Conservation (phyloP, 2,329 filamentous ascomycete genomes). For the Amauroascus verrucosus region DNA sequence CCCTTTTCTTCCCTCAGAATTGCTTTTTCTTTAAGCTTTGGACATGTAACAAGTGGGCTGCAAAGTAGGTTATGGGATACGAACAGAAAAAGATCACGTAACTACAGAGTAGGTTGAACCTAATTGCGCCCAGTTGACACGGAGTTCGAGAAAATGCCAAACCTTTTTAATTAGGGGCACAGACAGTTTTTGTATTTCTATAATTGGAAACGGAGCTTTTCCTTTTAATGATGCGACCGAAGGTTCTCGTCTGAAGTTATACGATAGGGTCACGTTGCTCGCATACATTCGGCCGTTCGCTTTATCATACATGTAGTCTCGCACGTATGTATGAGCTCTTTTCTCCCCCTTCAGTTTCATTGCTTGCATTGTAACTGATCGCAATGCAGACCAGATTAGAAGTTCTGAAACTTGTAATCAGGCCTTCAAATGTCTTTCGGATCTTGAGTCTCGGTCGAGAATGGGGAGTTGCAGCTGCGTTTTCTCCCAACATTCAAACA, state of each 20-base stretch:
- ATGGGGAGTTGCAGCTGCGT: not conserved
- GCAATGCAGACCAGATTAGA: not conserved
- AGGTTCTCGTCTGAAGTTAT: not conserved
- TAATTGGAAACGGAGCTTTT: constrained; percentile 6
- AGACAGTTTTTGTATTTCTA: constrained; percentile 4
- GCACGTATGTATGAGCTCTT: not conserved
- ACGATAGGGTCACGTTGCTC: not conserved
- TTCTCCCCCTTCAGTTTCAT: not conserved
- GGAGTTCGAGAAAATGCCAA: not conserved
- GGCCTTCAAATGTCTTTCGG: not conserved
- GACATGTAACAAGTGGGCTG: not conserved
- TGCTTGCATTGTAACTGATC: not conserved
- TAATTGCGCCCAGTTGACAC: not conserved
- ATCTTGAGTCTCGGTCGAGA: not conserved
- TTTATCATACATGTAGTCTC: not conserved
- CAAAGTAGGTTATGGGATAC: not conserved
- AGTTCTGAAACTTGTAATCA: not conserved
- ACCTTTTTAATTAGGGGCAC: not conserved
- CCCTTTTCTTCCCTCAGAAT: not conserved
- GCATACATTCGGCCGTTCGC: not conserved
- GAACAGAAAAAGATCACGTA: not conserved
- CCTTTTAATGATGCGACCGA: not conserved
- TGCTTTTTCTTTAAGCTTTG: not conserved
- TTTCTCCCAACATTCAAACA: not conserved
- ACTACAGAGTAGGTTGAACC: not conserved